Evolutionary conservation across 371 early-diverging fungal genomes (phyloP).

Genomic region (Apophysomyces ossiformis): DNA sequence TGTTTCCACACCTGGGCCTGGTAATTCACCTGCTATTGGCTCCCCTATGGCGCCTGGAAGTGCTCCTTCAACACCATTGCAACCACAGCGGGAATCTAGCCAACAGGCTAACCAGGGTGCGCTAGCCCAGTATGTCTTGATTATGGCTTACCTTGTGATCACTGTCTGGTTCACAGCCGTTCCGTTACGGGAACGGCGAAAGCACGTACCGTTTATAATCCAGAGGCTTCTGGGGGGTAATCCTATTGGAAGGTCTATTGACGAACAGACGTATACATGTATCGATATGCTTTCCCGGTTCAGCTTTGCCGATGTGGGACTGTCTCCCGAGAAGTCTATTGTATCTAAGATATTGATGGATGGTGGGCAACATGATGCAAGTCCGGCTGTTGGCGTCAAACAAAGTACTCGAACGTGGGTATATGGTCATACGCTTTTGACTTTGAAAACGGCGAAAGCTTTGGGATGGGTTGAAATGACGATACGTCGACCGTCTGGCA

Average conservation of each 20-base stretch:
- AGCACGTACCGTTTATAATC: conserved; percentile 84
- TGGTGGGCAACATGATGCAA: conserved; percentile 17
- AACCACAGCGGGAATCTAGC: conserved; percentile 5
- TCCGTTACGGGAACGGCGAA: conserved; percentile 71
- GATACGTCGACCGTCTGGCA: conserved; percentile 85
- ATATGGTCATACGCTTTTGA: conserved; percentile 83
- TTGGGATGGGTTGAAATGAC: conserved; percentile 82
- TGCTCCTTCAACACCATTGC: conserved; percentile 23
- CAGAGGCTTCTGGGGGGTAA: conserved; percentile 68
- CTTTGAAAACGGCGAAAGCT: conserved; percentile 68
- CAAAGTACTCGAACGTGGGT: conserved; percentile 74
- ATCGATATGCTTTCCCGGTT: conserved; percentile 93
- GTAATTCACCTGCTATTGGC: conserved; percentile 19
- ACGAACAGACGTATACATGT: conserved; percentile 87
- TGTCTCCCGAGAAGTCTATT: conserved; percentile 57
- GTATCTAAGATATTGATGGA: conserved; percentile 51
- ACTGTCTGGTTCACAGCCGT: conserved; percentile 87
- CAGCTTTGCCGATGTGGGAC: conserved; percentile 75
- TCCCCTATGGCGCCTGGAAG: conserved; percentile 20
- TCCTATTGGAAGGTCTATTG: conserved; percentile 50
- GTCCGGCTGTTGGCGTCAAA: conserved; percentile 12
- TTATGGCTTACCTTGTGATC: conserved; percentile 91
- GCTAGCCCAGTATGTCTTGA: conserved; percentile 78
- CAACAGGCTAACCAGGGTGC: conserved; percentile 38
- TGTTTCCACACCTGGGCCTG: conserved; percentile 16